Conservation (phyloP, 768 basidiomycete genomes). For the Russula virescens region DNA sequence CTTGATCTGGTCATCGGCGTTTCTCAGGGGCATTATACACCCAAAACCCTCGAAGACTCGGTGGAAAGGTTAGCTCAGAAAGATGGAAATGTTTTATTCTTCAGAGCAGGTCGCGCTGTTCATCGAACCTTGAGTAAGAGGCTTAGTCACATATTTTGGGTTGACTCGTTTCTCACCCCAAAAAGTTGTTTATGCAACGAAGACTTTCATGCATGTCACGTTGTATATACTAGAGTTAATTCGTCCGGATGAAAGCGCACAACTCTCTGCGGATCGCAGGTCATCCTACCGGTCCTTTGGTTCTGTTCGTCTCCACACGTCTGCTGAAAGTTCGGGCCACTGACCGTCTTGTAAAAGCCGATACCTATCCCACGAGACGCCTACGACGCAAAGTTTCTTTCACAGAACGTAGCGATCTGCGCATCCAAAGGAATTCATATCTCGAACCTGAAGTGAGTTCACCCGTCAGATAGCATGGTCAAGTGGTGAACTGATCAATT, state of each 20-base stretch:
- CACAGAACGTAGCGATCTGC: conserved; percentile 60
- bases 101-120: conserved; percentile 48
- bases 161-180: conserved; percentile 1
- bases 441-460: conserved; percentile 60
- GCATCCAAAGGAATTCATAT: conserved; percentile 61
- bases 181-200: conserved; percentile 65
- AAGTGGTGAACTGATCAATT: conserved; percentile 1
- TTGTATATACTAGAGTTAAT: conserved; percentile 58
- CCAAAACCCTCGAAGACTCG: conserved; percentile 47
- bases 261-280: conserved; percentile 35
- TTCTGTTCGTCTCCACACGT: conserved; percentile 42
- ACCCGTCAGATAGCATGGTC: neutral
- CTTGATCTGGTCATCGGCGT: conserved; percentile 64
- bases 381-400: conserved; percentile 51
- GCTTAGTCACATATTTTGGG: neutral
- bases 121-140: conserved; percentile 52
- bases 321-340: neutral
- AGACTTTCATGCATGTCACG: conserved; percentile 53
- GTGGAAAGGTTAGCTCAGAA: conserved; percentile 54
- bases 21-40: conserved; percentile 43
- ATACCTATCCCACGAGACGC: conserved; percentile 70
- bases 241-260: conserved; percentile 34
- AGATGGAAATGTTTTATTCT: conserved; percentile 56
- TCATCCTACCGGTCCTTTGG: conserved; percentile 57
- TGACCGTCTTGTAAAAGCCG: conserved; percentile 36